phyloP scores from a whole-genome alignment of 306 rosid species.

The Quercus aquifolioides region DNA sequence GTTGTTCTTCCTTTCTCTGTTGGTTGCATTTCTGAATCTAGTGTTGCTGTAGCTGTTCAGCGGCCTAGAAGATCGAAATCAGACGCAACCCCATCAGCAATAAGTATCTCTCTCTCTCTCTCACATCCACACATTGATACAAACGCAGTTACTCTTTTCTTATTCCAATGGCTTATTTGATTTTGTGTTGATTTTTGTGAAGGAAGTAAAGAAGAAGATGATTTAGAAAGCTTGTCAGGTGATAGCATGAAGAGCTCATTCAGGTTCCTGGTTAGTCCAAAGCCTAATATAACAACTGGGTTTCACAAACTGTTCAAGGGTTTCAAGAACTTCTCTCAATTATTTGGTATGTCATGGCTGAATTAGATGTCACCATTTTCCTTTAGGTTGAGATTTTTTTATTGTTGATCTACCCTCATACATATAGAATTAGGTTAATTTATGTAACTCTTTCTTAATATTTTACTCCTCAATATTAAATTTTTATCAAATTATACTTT shows the following conservation, averaged over 20 bases:
- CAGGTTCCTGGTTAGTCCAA: constrained; percentile 44
- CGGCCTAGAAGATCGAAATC: constrained; percentile 60
- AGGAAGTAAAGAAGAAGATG: constrained; percentile 50
- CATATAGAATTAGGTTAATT: too few species aligned
- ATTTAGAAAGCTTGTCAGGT: constrained; percentile 37
- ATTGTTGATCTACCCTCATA: too few species aligned
- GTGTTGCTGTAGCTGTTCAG: constrained; percentile 69
- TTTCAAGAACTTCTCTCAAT: constrained; percentile 79
- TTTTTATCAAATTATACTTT: too few species aligned
- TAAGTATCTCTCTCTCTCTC: constrained; percentile 43
- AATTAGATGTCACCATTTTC: not conserved
- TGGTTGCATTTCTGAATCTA: constrained; percentile 86
- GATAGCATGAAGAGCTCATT: constrained; percentile 61
- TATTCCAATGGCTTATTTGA: not conserved
- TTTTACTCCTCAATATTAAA: too few species aligned
- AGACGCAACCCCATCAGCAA: constrained; percentile 35
- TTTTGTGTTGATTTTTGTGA: not conserved
- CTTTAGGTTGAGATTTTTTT: too few species aligned
- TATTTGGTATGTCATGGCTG: constrained; percentile 59
- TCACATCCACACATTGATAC: not conserved
- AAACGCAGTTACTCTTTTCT: constrained; percentile 25
- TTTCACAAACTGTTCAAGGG: constrained; percentile 74
- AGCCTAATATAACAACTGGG: constrained; percentile 59
- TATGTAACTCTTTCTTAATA: too few species aligned
- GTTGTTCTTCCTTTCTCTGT: constrained; percentile 88